Conservation (phyloP, 2,329 filamentous ascomycete species). For the Pyrenophora seminiperda region DNA sequence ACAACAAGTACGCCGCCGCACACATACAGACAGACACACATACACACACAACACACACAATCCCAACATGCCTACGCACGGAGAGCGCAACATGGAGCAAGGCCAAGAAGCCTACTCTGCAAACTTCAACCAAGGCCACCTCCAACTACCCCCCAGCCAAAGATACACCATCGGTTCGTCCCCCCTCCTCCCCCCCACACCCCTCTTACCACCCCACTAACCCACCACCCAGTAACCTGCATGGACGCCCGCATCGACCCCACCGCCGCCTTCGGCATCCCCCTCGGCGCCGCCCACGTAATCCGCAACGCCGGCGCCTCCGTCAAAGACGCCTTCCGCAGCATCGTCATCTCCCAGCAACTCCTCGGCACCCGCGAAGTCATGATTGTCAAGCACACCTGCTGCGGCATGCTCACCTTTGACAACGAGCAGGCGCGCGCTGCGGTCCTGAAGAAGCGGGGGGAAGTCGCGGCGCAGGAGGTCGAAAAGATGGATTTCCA, state of each 20-base stretch:
- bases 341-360: conserved; percentile 78
- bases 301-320: conserved; percentile 70
- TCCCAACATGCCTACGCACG: conserved; percentile 50
- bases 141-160: conserved; percentile 72
- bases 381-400: conserved; percentile 74
- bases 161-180: conserved; percentile 66
- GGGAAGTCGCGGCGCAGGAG: conserved; percentile 55
- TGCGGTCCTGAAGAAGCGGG: conserved; percentile 65
- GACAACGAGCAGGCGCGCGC: conserved; percentile 61
- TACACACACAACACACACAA: not conserved
- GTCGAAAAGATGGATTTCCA: conserved; percentile 64
- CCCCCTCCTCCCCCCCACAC: not conserved
- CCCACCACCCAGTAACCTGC: conserved; percentile 65
- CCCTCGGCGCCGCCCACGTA: conserved; percentile 77
- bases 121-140: conserved; percentile 67
- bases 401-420: conserved; percentile 74
- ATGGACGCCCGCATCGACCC: conserved; percentile 80
- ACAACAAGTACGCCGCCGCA: too few relatives aligned
- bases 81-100: conserved; percentile 61
- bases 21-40: not conserved
- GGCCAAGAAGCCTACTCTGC: conserved; percentile 64
- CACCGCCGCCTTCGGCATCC: conserved; percentile 69
- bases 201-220: not conserved
- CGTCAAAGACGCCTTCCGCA: conserved; percentile 71
- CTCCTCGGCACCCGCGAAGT: conserved; percentile 78